Conservation (phyloP, 345 rosid species). For the Gossypioides kirkii region DNA sequence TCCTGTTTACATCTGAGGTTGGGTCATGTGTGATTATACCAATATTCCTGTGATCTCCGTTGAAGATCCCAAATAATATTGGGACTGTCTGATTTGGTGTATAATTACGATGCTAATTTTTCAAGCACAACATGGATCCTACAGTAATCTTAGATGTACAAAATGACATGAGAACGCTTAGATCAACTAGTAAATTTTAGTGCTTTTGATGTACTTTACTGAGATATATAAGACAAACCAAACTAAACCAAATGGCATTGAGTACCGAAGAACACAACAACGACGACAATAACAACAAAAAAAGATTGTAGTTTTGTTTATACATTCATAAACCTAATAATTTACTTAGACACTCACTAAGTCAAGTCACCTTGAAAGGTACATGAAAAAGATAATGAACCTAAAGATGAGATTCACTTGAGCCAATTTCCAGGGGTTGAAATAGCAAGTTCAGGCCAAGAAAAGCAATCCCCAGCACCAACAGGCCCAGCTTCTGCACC, state of each 20-base stretch:
- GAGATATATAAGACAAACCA: neutral
- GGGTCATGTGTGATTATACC: constrained; percentile 1
- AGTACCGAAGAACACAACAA: neutral
- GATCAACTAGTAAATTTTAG: neutral
- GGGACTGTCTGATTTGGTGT: neutral
- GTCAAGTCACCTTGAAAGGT: constrained; percentile 8
- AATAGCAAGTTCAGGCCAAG: constrained; percentile 93
- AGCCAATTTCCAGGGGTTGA: constrained; percentile 73
- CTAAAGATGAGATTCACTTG: constrained; percentile 36
- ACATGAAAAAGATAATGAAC: neutral
- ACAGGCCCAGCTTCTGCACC: constrained; percentile 54
- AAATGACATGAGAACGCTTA: neutral
- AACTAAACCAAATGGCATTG: constrained; percentile 25
- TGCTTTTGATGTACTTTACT: neutral
- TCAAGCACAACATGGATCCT: neutral
- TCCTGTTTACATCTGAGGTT: neutral
- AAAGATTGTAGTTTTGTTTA: constrained; percentile 1
- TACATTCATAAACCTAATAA: constrained; percentile 11
- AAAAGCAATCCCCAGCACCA: constrained; percentile 52
- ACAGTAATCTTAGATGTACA: neutral
- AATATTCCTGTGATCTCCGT: constrained; percentile 15
- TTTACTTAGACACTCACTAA: constrained; percentile 13
- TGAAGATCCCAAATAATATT: constrained; percentile 26
- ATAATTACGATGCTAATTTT: constrained; percentile 3
- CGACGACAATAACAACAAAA: neutral